Base-by-base conservation (phyloP, 805 yeast genomes). In the Spathaspora sp. region DNA sequence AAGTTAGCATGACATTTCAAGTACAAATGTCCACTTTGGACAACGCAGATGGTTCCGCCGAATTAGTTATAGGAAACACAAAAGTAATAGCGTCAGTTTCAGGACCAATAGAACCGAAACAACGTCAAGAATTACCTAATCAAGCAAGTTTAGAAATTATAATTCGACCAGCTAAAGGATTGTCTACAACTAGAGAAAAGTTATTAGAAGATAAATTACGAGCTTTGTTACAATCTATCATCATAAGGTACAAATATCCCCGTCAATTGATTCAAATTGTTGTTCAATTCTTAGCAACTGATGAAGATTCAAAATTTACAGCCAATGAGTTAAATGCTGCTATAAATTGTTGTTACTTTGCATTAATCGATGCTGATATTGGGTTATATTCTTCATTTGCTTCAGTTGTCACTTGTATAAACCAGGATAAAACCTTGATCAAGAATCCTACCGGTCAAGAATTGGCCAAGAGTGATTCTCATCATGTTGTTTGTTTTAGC, bases 51-150 rank as follows among this genome's bases (percentile, higher is more conserved):
- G 97, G 97, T 1, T 88, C 96, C 0, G 84, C 93, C 1, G 78
- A 78, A 20, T 73, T 84, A 51, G 63, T 69, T 14, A 64, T 70
- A n/a, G 81, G 79, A 1, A 65, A 66, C 16, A 81, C 87, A 1
- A 79, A 79, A 51, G 83, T 87, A 2, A 68, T 92, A 2, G 82
- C 86, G 43, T 83, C 97, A 0, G 92, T 93, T 0, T 80, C 92
- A 1, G 99, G 99, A 0, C 99, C 99, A 0, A 79, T 93, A 29
- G 97, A 93, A 61, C 85, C 89, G 10, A 86, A 85, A 64, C 68
- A 82, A 12, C 80, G 93, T 58, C 96, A 91, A 63, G 98, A 93
- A 64, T 67, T 85, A 32, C 97, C 97, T 10, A 85, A 87, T 14
- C 73, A 77, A 44, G 86, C 93, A 14, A 83, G 89, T 16, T 65